Evolutionary conservation across 345 rosid genomes (phyloP).

Genomic region (Theobroma cacao): DNA sequence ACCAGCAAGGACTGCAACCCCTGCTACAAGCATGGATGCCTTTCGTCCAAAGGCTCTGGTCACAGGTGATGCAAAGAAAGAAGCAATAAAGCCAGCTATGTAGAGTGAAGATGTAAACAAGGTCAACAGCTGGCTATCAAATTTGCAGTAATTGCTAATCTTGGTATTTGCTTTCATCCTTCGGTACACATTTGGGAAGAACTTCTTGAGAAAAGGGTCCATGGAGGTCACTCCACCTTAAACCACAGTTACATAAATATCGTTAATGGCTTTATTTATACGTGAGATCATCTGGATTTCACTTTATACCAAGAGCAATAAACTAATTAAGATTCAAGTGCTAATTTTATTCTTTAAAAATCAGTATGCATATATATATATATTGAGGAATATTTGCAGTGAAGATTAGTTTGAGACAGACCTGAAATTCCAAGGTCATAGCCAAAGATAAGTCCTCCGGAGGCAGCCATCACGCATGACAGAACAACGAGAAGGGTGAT

Average conservation of each 20-base stretch:
- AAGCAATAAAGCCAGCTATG: conserved; percentile 57
- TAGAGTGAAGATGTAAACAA: conserved; percentile 80
- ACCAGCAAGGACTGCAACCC: conserved; percentile 53
- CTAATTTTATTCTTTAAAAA: not conserved
- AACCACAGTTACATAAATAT: not conserved
- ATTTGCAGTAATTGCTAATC: conserved; percentile 69
- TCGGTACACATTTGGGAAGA: conserved; percentile 51
- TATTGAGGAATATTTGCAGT: too few species aligned
- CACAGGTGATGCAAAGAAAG: conserved; percentile 54
- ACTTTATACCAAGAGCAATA: too few species aligned
- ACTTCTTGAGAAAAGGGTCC: conserved; percentile 59
- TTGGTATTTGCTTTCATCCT: conserved; percentile 45
- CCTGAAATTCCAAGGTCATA: conserved; percentile 83
- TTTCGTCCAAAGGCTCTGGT: conserved; percentile 61
- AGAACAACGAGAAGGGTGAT: conserved; percentile 52
- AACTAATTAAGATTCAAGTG: not conserved
- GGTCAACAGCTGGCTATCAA: conserved; percentile 62
- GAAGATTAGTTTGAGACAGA: conserved; percentile 30
- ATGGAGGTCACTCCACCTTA: conserved; percentile 80
- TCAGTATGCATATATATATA: too few species aligned
- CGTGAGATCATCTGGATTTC: not conserved
- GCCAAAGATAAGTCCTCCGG: conserved; percentile 76
- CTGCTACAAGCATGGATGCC: conserved; percentile 53
- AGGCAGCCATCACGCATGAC: conserved; percentile 71
- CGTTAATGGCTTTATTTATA: not conserved